Conservation (phyloP, 768 basidiomycete species). For the Hericium rajendrae region DNA sequence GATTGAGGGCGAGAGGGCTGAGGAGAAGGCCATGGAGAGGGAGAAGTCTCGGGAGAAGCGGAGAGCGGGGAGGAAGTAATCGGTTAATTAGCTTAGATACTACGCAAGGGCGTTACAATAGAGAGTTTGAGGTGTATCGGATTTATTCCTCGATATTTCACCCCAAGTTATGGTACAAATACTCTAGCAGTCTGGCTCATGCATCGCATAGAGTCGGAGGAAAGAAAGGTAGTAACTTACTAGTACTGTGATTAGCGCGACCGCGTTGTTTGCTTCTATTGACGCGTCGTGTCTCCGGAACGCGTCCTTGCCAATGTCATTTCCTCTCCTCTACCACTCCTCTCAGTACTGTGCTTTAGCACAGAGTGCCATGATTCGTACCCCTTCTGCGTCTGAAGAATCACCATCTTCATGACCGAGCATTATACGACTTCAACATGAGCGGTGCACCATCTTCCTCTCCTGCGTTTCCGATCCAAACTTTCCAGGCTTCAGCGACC, state of each 20-base stretch:
- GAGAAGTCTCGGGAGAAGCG: constrained; percentile 71
- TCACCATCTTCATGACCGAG: too few species aligned
- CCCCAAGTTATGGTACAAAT: not conserved
- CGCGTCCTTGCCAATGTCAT: constrained; percentile 8
- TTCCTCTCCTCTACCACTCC: too few species aligned
- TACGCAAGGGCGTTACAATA: not conserved
- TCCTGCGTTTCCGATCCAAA: constrained; percentile 10
- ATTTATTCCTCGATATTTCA: too few species aligned
- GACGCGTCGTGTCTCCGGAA: constrained; percentile 3
- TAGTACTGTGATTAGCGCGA: too few species aligned
- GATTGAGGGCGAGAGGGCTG: constrained; percentile 82
- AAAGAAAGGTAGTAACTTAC: too few species aligned
- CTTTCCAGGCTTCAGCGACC: constrained; percentile 10
- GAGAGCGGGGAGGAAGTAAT: constrained; percentile 65
- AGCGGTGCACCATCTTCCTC: constrained; percentile 1
- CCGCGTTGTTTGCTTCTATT: not conserved
- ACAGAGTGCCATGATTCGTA: too few species aligned
- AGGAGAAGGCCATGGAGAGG: constrained; percentile 88
- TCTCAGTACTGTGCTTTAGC: not conserved
- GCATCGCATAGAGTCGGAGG: too few species aligned
- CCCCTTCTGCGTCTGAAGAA: too few species aligned
- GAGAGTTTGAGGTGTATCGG: not conserved
- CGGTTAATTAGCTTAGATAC: not conserved
- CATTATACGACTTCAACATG: too few species aligned
- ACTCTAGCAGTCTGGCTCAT: not conserved